Base-by-base conservation (phyloP, 2,329 filamentous ascomycete species). In the Hymenotorrendiella dingleyae region DNA sequence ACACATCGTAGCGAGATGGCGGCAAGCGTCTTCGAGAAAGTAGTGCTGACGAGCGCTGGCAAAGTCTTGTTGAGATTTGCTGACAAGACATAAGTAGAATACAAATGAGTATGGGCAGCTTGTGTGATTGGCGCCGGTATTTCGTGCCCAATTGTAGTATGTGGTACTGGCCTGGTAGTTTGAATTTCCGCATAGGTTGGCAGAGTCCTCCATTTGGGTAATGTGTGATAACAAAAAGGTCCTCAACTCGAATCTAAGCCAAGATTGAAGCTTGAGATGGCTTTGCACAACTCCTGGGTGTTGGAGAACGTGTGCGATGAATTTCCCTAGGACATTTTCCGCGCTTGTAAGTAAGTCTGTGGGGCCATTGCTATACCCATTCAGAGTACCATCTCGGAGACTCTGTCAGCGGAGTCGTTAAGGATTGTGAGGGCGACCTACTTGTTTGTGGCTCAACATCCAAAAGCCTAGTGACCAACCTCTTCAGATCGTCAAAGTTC, bases 41-140 rank as follows among this genome's bases (percentile, higher is more conserved):
- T 48, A 46, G 17, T 20, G 10, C 21, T 4, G 19, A 7, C 11
- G 7, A 10, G 22, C 29, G 11, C 12, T n/a, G 2, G 12, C 6
- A 11, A 21, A 14, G 9, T 16, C 4, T 10, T 14, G 12, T 8
- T 11, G 21, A 17, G 6, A 17, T 5, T 26, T 11, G 3, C 19
- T 10, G 8, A 35, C 27, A 4, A 35, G 36, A 21, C 40, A 47
- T 6, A 6, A 14, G 21, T 36, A 36, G 14, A 29, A 40, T 11
- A 33, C 24, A 14, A 38, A 46, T 14, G 46, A 48, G 29, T 35
- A 40, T 9, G 39, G 39, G 27, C 42, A 46, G n/a, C 22, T 26
- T 6, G 38, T 46, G 34, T 46, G 21, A 16, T 28, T 30, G 2
- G 43, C 46, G 9, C 22, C 7, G n/a, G 39, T 46, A 8, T n/a